These are phyloP conservation scores for Silene latifolia DNA, from an alignment of 148 eudicot species.

Conservation along the genomic window DNA sequence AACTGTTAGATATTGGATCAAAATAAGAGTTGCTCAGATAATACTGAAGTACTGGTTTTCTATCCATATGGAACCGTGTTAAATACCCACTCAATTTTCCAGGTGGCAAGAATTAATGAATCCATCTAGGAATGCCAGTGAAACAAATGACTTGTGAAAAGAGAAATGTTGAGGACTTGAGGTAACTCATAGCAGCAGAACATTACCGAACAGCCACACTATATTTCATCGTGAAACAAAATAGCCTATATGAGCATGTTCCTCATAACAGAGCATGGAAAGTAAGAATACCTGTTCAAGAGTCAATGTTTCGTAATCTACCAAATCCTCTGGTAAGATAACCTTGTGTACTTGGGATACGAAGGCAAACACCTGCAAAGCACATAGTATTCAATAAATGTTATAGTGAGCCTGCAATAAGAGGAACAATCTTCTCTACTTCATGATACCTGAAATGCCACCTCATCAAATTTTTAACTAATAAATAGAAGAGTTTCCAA, in stretches of 20 bases:
- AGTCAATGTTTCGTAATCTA: slow-evolving; percentile 66
- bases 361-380: slow-evolving; percentile 75
- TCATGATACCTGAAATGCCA: background rate
- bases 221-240: background rate
- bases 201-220: background rate
- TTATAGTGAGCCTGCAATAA: background rate
- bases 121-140: background rate
- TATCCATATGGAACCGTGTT: no score
- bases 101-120: background rate
- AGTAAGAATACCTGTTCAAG: slow-evolving; percentile 69
- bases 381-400: background rate
- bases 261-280: slow-evolving; percentile 6
- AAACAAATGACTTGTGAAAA: background rate
- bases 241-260: background rate
- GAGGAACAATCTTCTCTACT: background rate
- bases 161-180: background rate
- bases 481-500: no score
- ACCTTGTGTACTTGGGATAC: slow-evolving; percentile 95
- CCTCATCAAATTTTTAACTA: background rate
- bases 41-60: no score
- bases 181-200: background rate
- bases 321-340: slow-evolving; percentile 72
- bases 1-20: background rate
- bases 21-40: no score
- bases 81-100: no score